Evolutionary conservation across 192 early-diverging fungal genomes (phyloP), one percentile per base, ranked within the genome.

Genomic region (Phycomyces blakesleeanus): DNA sequence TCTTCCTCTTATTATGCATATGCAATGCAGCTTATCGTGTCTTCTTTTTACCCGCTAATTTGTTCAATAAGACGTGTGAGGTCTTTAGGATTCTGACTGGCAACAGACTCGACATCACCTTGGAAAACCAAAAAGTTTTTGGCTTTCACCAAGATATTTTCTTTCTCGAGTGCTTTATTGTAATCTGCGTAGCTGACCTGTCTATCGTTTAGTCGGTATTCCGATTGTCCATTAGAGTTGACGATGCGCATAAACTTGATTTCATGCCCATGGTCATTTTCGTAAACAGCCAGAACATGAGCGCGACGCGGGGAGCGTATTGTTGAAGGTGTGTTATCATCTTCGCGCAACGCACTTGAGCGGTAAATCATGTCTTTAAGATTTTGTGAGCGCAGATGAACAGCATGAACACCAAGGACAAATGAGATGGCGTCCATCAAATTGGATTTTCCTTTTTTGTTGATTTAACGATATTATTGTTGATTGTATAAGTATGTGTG

Each of bases 351-450:
- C 1, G 82, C 80, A 0, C 85, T 68, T 27, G 86, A 85, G 18
- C 88, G 83, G 69, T 99, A 98, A 14, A 99, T 91, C 25, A 99
- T 80, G 40, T 99, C 96, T 56, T 85, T 82, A 34, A 99, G 81
- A 24, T 93, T 87, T 15, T 88, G 71, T 0, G 95, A 97, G 8
- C 97, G 89, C 61, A 99, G 76, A 41, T 97, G 93, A n/a, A 83
- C 56, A 5, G 93, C 93, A 51, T 94, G 89, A 56, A 99, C 88
- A 27, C 97, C 97, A 21, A 99, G 82, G 1, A 99, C 97, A 83
- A 99, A 99, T 27, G 89, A 92, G 68, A 99, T 95, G 40, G 97
- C 97, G 72, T 99, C 97, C 96, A 99, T 99, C 20, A 98, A 80
- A 69, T 99, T 99, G 18, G 95, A 97, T 76, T 99, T 99, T 15